A percentile compares a stretch with the other conserved stretches of the same genome.
These are phyloP conservation scores for Fusarium sp. DNA, from an alignment of 2,329 filamentous ascomycete genomes.

Conservation along the genomic window DNA sequence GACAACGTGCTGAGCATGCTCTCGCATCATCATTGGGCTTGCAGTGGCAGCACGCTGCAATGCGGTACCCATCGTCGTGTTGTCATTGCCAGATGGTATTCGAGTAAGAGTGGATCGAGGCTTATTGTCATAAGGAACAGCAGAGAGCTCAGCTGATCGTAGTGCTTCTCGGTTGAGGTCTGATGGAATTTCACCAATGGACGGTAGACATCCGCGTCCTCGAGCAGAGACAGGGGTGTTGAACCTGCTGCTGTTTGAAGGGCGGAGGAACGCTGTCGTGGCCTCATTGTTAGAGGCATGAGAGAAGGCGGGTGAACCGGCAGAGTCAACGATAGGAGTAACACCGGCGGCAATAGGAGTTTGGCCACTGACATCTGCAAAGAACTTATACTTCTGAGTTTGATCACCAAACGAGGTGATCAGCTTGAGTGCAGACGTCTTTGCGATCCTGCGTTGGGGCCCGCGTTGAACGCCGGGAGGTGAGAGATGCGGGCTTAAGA, in stretches of 20 bases:
- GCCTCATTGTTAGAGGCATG: conserved; percentile 64
- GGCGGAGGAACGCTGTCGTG: conserved; percentile 74
- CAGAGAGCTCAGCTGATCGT: conserved; percentile 39
- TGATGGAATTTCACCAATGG: conserved; percentile 72
- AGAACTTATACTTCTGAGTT: conserved; percentile 72
- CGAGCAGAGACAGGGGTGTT: conserved; percentile 76
- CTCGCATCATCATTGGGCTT: conserved; percentile 72
- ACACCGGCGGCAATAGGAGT: conserved; percentile 84
- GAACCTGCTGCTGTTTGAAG: conserved; percentile 74
- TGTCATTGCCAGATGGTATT: conserved; percentile 57
- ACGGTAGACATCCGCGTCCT: conserved; percentile 74
- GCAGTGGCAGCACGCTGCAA: conserved; percentile 76
- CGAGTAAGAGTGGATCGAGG: conserved; percentile 49
- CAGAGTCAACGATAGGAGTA: conserved; percentile 88
- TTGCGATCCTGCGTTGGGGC: conserved; percentile 73
- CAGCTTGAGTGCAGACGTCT: conserved; percentile 86
- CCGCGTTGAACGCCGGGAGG: conserved; percentile 51
- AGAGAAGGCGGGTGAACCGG: conserved; percentile 69
- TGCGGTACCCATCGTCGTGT: conserved; percentile 57
- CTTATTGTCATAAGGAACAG: conserved; percentile 40
- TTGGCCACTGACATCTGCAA: conserved; percentile 66
- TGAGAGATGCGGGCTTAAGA: too few species aligned
- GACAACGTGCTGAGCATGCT: conserved; percentile 55
- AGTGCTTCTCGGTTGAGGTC: conserved; percentile 49
- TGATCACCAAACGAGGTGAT: conserved; percentile 87